A percentile compares a stretch with the other conserved stretches of the same genome.
Evolutionary conservation across 2,329 filamentous ascomycete genomes (phyloP).

Genomic region (Verticillium longisporum): DNA sequence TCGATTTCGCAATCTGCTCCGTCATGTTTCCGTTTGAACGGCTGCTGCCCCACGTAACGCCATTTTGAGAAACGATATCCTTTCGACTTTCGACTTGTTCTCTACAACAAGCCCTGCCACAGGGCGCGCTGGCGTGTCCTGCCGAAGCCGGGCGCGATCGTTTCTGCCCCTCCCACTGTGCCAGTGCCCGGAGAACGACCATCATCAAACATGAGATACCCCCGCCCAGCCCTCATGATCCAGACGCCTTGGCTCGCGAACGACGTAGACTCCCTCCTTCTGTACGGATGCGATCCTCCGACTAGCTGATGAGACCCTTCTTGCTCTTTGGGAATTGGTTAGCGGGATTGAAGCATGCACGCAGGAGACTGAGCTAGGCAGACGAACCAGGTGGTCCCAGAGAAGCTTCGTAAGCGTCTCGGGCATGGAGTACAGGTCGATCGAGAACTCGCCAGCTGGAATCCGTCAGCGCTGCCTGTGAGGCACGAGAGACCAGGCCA

Average conservation of each 20-base stretch:
- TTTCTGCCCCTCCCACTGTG: background rate
- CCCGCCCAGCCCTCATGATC: background rate
- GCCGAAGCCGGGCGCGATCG: background rate
- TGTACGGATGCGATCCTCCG: background rate
- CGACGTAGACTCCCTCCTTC: background rate
- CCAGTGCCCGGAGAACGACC: background rate
- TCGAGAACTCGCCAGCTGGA: slow-evolving; percentile 88
- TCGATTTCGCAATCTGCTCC: too few species aligned
- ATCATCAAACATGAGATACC: background rate
- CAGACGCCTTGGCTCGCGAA: background rate
- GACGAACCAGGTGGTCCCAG: slow-evolving; percentile 66
- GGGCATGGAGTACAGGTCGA: slow-evolving; percentile 95
- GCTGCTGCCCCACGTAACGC: background rate
- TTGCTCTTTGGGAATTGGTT: slow-evolving; percentile 22
- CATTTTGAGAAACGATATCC: too few species aligned
- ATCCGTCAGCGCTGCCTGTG: slow-evolving; percentile 23
- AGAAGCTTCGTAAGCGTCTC: slow-evolving; percentile 86
- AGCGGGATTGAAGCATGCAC: background rate
- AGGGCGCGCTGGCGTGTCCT: background rate
- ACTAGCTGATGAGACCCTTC: slow-evolving; percentile 32
- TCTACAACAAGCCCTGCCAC: background rate
- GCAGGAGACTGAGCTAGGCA: background rate
- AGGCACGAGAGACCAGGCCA: background rate
- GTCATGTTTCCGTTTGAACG: too few species aligned
- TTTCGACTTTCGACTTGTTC: background rate